Evolutionary conservation across 129 eudicot species (phyloP), one percentile per base, ranked within the genome.

Genomic region (Tanacetum coccineum): DNA sequence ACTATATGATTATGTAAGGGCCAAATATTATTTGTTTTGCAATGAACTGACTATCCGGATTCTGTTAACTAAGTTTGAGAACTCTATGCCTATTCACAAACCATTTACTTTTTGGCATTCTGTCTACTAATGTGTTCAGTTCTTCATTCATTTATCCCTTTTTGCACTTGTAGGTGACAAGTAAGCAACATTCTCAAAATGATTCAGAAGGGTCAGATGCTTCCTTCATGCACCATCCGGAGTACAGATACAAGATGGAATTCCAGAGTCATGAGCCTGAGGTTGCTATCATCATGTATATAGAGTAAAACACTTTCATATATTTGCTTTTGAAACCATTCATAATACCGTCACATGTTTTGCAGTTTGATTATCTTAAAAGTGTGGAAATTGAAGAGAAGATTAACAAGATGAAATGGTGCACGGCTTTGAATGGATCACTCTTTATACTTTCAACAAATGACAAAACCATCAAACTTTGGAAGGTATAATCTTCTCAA

Each of bases 201-300:
- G 85, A 73, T 39, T 68, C 66, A 40, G 88, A 83, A 71, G 70
- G 54, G 21, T 39, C 74, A n/a, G 87, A 84, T 72, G 59, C 45
- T 54, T 48, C 40, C 45, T 59, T 44, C 21, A 63, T 59, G 65
- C 79, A 63, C n/a, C 87, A 70, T 85, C 95, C 94, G 14, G 81
- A 77, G 64, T 91, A 74, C 73, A 83, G 79, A 28, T 91, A 85
- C 75, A 87, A 87, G 78, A 85, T 95, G 3, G 97, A 91, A 77
- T 87, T 91, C 64, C 97, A 87, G 70, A 87, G 97, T 78, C 96
- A 91, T 40, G 97, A 91, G 79, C 96, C 97, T 5, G 97, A 87
- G 93, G 96, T 87, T 72, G 56, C 6, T 21, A 22, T 1, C 39
- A 25, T 11, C 55, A 45, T 26, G 17, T 48, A 42, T 57, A 26